Percentiles rank a stretch among this genome's conserved stretches.
Conservation (phyloP, 331 rosid species). For the Saraca asoca region DNA sequence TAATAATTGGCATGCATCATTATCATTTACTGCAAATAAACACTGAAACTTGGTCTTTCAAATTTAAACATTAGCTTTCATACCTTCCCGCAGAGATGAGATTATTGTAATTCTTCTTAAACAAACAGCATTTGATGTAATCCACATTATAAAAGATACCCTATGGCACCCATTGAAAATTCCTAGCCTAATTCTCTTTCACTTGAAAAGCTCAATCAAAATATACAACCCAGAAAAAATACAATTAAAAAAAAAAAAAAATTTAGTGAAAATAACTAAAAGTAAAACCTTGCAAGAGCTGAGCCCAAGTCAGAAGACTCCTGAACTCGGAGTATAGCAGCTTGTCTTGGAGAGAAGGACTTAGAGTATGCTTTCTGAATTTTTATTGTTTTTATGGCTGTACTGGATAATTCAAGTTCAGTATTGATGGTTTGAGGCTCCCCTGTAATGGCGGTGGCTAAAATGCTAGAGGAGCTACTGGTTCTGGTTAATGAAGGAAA, state of each 20-base stretch:
- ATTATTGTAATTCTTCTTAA: no score
- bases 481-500: constrained; percentile 25
- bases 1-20: no score
- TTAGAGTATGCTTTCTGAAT: constrained; percentile 43
- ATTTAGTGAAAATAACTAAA: not conserved
- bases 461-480: constrained; percentile 27
- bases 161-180: not conserved
- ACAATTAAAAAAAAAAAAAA: not conserved
- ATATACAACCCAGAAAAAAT: not conserved
- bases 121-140: not conserved
- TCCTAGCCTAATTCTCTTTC: not conserved
- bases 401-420: not conserved
- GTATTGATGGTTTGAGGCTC: constrained; percentile 24
- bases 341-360: constrained; percentile 43
- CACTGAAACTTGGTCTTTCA: no score
- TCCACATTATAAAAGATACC: not conserved
- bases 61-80: no score
- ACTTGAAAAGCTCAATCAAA: not conserved
- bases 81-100: no score
- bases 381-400: not conserved
- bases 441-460: constrained; percentile 19
- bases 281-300: constrained; percentile 61
- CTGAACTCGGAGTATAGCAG: constrained; percentile 62
- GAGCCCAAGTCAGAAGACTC: constrained; percentile 53
- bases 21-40: no score